Conservation (phyloP, 805 yeast genomes). For the Yarrowia deformans region DNA sequence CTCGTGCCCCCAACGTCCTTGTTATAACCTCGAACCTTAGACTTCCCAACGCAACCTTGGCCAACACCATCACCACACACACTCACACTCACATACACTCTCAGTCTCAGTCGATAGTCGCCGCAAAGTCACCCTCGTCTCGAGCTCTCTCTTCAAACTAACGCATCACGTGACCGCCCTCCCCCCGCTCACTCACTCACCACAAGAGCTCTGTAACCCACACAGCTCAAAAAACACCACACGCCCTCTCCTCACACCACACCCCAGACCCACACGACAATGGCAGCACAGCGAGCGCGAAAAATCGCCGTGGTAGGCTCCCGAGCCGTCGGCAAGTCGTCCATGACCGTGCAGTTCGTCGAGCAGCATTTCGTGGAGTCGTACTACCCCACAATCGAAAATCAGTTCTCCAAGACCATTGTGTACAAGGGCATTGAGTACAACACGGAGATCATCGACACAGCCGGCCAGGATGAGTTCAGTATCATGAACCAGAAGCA, state of each 20-base stretch:
- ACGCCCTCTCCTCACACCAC: background rate
- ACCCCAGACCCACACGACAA: constrained; percentile 3
- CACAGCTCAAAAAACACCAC: constrained; percentile 10
- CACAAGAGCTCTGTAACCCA: background rate
- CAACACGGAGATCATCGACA: constrained; percentile 83
- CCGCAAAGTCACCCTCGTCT: background rate
- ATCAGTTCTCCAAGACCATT: constrained; percentile 76
- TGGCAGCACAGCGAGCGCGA: constrained; percentile 53
- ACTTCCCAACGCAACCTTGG: constrained; percentile 37
- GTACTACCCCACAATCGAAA: constrained; percentile 90
- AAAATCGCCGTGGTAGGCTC: constrained; percentile 89
- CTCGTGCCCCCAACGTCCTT: constrained; percentile 19
- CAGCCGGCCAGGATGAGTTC: constrained; percentile 94
- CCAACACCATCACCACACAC: constrained; percentile 26
- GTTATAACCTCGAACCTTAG: constrained; percentile 34
- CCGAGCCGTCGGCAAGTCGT: constrained; percentile 86
- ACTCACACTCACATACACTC: background rate
- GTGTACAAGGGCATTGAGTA: constrained; percentile 75
- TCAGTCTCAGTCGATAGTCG: constrained; percentile 8
- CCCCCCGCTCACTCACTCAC: background rate
- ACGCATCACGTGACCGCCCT: background rate
- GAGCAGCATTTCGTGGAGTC: constrained; percentile 89
- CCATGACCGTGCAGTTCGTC: constrained; percentile 82
- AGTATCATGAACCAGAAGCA: constrained; percentile 80
- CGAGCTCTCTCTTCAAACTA: background rate